phyloP scores from a whole-genome alignment of 106 monocot genomes.

The Amphibolis antarctica region DNA sequence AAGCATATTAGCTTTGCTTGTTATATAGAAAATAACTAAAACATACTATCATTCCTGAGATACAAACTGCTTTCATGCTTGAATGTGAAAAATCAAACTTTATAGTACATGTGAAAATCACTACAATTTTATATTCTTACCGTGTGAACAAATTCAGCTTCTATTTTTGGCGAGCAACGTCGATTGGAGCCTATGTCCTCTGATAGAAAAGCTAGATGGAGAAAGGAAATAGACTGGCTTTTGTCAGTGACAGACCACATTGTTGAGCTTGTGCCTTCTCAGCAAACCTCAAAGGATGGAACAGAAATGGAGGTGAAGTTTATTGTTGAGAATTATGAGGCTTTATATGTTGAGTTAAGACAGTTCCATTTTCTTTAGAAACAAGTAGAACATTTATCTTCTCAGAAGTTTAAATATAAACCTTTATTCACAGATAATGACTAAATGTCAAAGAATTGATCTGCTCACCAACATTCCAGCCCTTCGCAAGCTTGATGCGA shows the following conservation, averaged over 20 bases:
- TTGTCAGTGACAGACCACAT: conserved; percentile 77
- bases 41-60: no score
- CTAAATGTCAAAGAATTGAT: neutral
- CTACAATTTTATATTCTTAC: no score
- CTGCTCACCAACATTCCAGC: conserved; percentile 12
- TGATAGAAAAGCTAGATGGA: conserved; percentile 60
- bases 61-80: no score
- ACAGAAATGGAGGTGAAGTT: conserved; percentile 46
- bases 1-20: no score
- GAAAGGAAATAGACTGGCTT: conserved; percentile 67
- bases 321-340: neutral
- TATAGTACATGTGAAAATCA: no score
- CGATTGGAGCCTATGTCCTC: conserved; percentile 57
- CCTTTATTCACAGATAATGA: conserved; percentile 10
- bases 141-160: conserved; percentile 23
- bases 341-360: neutral
- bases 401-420: neutral
- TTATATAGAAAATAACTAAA: no score
- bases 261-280: conserved; percentile 63
- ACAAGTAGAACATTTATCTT: neutral
- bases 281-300: conserved; percentile 47
- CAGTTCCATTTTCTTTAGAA: no score
- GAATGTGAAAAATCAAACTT: no score
- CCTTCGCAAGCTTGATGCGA: conserved; percentile 10
- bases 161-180: conserved; percentile 71